Conservation (phyloP, 2,329 filamentous ascomycete genomes). For the Botrytis aclada region DNA sequence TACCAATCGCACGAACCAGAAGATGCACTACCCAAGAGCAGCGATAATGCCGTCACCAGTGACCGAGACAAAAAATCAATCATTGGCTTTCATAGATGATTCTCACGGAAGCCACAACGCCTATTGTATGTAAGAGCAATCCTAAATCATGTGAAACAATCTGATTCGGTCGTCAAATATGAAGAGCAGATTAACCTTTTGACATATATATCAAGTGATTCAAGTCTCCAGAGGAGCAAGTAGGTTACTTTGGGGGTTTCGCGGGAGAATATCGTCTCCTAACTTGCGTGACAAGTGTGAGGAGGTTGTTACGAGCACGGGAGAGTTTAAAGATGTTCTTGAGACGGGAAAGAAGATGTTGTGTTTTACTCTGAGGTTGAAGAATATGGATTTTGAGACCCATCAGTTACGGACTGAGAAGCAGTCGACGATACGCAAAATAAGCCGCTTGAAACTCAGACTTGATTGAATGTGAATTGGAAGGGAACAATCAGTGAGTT, state of each 20-base stretch:
- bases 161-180: neutral
- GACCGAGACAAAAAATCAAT: neutral
- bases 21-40: neutral
- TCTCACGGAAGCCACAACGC: neutral
- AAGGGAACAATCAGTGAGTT: neutral
- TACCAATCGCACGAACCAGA: neutral
- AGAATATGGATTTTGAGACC: neutral
- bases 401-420: neutral
- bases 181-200: neutral
- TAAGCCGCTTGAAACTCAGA: neutral
- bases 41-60: too few species aligned
- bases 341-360: neutral
- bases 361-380: neutral
- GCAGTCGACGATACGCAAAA: neutral
- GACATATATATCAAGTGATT: too few species aligned
- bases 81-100: too few species aligned
- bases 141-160: neutral
- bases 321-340: neutral
- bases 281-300: neutral
- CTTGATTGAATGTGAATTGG: neutral
- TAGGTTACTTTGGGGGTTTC: neutral
- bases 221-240: neutral
- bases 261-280: neutral
- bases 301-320: neutral
- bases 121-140: neutral